Base-by-base conservation (phyloP, 2,329 filamentous ascomycete species). In the Sporothrix brunneoviolacea region DNA sequence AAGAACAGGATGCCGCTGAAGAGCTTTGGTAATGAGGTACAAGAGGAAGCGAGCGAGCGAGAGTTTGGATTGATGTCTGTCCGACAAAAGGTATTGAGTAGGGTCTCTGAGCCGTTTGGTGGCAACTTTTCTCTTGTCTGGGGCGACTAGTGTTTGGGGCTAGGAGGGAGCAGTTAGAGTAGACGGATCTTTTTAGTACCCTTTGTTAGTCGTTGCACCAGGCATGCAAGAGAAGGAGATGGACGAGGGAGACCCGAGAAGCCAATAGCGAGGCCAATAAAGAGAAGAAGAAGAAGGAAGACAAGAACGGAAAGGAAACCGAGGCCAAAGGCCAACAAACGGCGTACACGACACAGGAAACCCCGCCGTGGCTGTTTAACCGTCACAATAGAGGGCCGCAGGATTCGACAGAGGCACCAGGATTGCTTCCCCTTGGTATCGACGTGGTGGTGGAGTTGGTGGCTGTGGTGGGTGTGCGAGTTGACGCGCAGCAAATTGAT, bases 71-170 rank as follows among this genome's bases (percentile, higher is more conserved):
- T 38, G 38, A 36, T 22, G 19, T 39, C n/a, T 43, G 36, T 32
- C 24, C 39, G 18, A 13, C n/a, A 40, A 12, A 8, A n/a, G n/a
- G n/a, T n/a, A n/a, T n/a, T n/a, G n/a, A n/a, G n/a, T n/a, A n/a
- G n/a, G n/a, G n/a, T n/a, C n/a, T n/a, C n/a, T n/a, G n/a, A n/a
- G n/a, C n/a, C n/a, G n/a, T n/a, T 45, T 51, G 33, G 49, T 38
- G 49, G 49, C 49, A 33, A 51, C 42, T 51, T 35, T 19, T 32
- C 33, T 13, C 22, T 32, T 15, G 30, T 36, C 38, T 35, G 49
- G 49, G 42, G 48, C 36, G 48, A n/a, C 49, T 51, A 51, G 49
- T 47, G 49, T 51, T 51, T 51, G 49, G 42, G 35, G 42, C 49
- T 51, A 44, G 42, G 30, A 30, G 28, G 43, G 47, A 42, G 49